phyloP scores from a whole-genome alignment of 257 asterid species.

The Solanum dulcamara region DNA sequence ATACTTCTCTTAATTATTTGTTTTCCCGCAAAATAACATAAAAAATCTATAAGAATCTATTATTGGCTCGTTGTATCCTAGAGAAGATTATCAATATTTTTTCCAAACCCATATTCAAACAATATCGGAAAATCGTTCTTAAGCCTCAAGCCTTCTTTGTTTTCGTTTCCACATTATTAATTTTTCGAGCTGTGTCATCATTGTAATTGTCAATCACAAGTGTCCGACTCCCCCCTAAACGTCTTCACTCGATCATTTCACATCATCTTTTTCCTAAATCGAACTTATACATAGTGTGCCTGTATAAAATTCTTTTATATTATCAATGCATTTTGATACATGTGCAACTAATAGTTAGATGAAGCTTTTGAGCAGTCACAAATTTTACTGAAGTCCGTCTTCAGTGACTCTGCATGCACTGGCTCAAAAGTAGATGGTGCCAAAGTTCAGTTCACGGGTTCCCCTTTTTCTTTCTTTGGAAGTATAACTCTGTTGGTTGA shows the following conservation, averaged over 20 bases:
- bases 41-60: neutral
- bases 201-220: neutral
- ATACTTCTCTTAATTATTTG: too few species aligned
- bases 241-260: neutral
- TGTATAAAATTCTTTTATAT: neutral
- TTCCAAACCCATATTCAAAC: too few species aligned
- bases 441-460: neutral
- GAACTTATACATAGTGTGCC: neutral
- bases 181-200: neutral
- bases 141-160: neutral
- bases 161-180: too few species aligned
- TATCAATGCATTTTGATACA: neutral
- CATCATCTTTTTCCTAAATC: neutral
- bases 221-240: neutral
- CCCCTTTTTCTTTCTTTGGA: neutral
- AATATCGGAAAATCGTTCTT: neutral
- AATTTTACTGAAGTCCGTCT: neutral
- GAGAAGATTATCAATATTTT: too few species aligned
- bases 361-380: neutral
- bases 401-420: neutral
- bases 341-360: neutral
- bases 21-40: neutral
- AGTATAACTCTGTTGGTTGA: too few species aligned
- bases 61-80: neutral
- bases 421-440: neutral